Base-by-base conservation (phyloP, 805 yeast genomes). In the Candida boidinii region DNA sequence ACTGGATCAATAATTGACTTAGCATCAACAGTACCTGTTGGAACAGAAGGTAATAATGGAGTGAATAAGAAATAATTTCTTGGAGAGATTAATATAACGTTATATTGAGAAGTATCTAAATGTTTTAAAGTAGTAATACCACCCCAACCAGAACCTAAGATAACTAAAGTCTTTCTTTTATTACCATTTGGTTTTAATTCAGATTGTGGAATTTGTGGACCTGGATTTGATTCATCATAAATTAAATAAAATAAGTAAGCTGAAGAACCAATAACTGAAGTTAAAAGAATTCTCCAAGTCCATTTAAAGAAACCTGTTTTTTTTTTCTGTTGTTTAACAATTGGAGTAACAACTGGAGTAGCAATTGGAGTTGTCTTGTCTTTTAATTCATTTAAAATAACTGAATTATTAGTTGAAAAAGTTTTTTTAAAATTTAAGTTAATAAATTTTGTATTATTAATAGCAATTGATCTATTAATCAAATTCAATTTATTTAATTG, bases 1-100 rank as follows among this genome's bases (percentile, higher is more conserved):
- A 88, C 85, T 26, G 96, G 95, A 59, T 88, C 96, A 60, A 85
- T 80, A 55, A 87, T 87, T 17, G 96, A 87, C 58, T 92, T 83
- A 46, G 74, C 60, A 51, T 86, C 95, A 37, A 86, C 77, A 34
- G 95, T 82, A 39, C 95, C 95, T 23, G 95, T 88, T 34, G 96
- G 94, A 44, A 88, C 82, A 18, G 95, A 82, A 27, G 96, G 96
- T 48, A 88, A 69, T 55, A 88, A 66, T n/a, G 96, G 96, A 34
- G 96, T 88, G 71, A 88, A 88, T 51, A 88, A 67, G 63, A 87
- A 86, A 70, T 85, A 88, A 70, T 87, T 87, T 64, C 96, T 76
- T 38, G 96, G 96, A 26, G 95, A 84, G 29, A 88, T 80, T 35
- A 88, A 77, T 32, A 85, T 77, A 30, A 88, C 95, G 55, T 88